Percentiles rank a stretch among this genome's conserved stretches.
These are phyloP conservation scores for Syncephalastrum racemosum DNA, from an alignment of 371 early-diverging fungal genomes.

Conservation along the genomic window DNA sequence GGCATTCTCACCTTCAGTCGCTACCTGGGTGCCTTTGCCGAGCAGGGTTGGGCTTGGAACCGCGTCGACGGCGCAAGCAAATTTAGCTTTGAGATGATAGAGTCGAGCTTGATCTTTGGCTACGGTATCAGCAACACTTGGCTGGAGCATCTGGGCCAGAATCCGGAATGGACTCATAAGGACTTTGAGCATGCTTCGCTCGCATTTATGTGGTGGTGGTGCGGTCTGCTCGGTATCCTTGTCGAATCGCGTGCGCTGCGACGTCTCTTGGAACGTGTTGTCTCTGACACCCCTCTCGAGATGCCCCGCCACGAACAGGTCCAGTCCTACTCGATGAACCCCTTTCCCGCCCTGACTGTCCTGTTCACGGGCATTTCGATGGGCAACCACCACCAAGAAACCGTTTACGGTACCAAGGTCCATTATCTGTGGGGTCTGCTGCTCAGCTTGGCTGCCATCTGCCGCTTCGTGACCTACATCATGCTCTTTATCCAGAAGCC, in stretches of 20 bases:
- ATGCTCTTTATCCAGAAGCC: slow-evolving; percentile 34
- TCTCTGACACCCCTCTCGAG: slow-evolving; percentile 19
- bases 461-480: slow-evolving; percentile 52
- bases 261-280: slow-evolving; percentile 29
- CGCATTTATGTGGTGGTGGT: slow-evolving; percentile 71
- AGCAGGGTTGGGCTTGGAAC: slow-evolving; percentile 55
- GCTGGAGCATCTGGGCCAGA: slow-evolving; percentile 63
- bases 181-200: slow-evolving; percentile 66
- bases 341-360: slow-evolving; percentile 61
- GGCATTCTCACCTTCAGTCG: slow-evolving; percentile 47
- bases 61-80: slow-evolving; percentile 30
- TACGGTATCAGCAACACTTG: slow-evolving; percentile 69
- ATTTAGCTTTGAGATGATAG: slow-evolving; percentile 53
- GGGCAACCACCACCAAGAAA: slow-evolving; percentile 64
- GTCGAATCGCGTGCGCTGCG: slow-evolving; percentile 53
- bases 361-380: slow-evolving; percentile 63
- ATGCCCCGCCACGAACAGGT: slow-evolving; percentile 21
- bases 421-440: slow-evolving; percentile 64
- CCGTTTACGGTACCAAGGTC: slow-evolving; percentile 52
- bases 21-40: slow-evolving; percentile 49
- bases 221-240: slow-evolving; percentile 57
- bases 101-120: slow-evolving; percentile 45
- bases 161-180: slow-evolving; percentile 58
- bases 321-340: slow-evolving; percentile 39
- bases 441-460: slow-evolving; percentile 51